A percentile compares a stretch with the other conserved stretches of the same genome.
These are phyloP conservation scores for Scopulariopsis brevicaulis DNA, from an alignment of 2,329 filamentous ascomycete genomes.

Conservation along the genomic window DNA sequence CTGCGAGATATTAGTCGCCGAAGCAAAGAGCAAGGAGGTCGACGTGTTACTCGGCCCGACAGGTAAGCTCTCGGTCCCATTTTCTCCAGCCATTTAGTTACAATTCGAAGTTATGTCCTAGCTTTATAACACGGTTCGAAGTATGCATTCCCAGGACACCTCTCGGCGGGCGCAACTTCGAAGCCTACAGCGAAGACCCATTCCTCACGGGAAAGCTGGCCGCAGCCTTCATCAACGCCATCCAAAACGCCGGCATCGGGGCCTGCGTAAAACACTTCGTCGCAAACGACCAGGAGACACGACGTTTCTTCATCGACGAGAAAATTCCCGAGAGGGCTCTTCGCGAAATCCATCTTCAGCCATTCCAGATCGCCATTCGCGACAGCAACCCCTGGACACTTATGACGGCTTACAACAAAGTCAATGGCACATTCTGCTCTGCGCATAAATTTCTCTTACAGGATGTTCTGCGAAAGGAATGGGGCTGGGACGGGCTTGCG, in stretches of 20 bases:
- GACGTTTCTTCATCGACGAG: slow-evolving; percentile 15
- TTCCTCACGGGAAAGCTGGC: slow-evolving; percentile 25
- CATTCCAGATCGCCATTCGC: slow-evolving; percentile 27
- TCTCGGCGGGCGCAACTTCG: slow-evolving; percentile 27
- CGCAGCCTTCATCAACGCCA: slow-evolving; percentile 9
- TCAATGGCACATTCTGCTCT: slow-evolving; percentile 27
- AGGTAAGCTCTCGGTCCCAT: too few relatives aligned
- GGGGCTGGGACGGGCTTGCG: slow-evolving; percentile 25
- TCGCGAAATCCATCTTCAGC: slow-evolving; percentile 19
- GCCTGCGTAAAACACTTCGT: slow-evolving; percentile 32
- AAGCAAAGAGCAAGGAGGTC: too few relatives aligned
- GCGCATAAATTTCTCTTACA: slow-evolving; percentile 14
- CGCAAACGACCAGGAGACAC: slow-evolving; percentile 25
- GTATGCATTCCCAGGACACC: slow-evolving; percentile 29
- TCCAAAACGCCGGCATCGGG: slow-evolving; percentile 26
- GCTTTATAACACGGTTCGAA: too few relatives aligned
- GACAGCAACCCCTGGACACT: slow-evolving; percentile 26
- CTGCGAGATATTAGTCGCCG: too few relatives aligned
- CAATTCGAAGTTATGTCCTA: too few relatives aligned
- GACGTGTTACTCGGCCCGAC: too few relatives aligned
- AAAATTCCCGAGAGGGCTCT: slow-evolving; percentile 13
- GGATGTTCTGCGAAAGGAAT: slow-evolving; percentile 29
- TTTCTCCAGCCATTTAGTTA: too few relatives aligned
- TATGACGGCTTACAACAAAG: slow-evolving; percentile 19
- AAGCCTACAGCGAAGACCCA: slow-evolving; percentile 27